Percentiles rank a stretch among this genome's conserved stretches.
These are phyloP conservation scores for Saururus chinensis DNA, from an alignment of 164 flowering plant genomes.

Conservation along the genomic window DNA sequence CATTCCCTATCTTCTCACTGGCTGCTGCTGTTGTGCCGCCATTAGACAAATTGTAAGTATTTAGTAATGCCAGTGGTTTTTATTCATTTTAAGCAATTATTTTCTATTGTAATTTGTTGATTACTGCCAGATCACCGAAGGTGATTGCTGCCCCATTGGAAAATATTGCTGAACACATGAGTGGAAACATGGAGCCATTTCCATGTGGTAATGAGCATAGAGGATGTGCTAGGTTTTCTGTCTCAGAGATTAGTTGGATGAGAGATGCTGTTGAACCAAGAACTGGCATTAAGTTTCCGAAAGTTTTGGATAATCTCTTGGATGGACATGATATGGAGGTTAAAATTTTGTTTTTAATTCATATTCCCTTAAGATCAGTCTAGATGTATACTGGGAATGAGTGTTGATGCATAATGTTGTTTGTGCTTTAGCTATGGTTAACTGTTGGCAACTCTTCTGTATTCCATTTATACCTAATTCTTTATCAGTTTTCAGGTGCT, in stretches of 20 bases:
- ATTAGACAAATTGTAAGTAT: constrained; percentile 51
- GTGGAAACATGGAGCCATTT: constrained; percentile 25
- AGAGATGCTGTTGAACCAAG: constrained; percentile 56
- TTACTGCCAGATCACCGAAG: constrained; percentile 37
- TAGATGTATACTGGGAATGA: no score
- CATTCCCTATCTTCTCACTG: constrained; percentile 46
- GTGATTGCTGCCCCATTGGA: constrained; percentile 38
- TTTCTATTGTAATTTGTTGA: constrained; percentile 6
- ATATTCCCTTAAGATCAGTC: no score
- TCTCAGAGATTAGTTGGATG: constrained; percentile 36
- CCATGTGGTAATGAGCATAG: constrained; percentile 40
- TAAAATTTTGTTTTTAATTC: no score
- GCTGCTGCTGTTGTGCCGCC: constrained; percentile 76
- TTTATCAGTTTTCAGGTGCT: constrained; percentile 45
- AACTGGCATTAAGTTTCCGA: constrained; percentile 89
- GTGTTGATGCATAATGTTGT: background rate
- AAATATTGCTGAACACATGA: constrained; percentile 28
- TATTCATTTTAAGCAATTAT: background rate
- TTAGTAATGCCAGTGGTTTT: background rate
- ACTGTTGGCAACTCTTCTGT: background rate
- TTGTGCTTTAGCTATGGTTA: background rate
- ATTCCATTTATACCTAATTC: background rate
- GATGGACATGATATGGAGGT: background rate
- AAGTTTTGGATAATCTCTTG: constrained; percentile 31
- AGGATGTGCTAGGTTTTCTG: constrained; percentile 29